Percentiles rank a stretch among this genome's conserved stretches.
Evolutionary conservation across 2,329 filamentous ascomycete species (phyloP).

Genomic region (Penicillium sp.): DNA sequence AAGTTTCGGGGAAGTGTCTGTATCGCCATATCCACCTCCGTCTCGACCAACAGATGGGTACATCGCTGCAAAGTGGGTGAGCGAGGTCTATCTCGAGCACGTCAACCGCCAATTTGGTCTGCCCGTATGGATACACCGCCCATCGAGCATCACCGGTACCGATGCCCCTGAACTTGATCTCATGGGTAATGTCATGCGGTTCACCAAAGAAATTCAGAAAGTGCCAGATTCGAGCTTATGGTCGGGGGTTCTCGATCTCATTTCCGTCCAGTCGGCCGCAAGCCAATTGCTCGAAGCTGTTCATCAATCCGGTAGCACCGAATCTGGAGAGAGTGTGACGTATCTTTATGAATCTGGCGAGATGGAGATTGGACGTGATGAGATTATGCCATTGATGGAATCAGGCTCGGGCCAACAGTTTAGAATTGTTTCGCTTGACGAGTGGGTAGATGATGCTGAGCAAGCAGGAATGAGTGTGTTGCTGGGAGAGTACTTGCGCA

Average conservation of each 20-base stretch:
- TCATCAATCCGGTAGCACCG: constrained; percentile 1
- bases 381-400: constrained; percentile 18
- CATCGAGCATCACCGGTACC: constrained; percentile 20
- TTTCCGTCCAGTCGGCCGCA: constrained; percentile 20
- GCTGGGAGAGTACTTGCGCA: constrained; percentile 18
- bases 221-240: constrained; percentile 17
- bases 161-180: constrained; percentile 21
- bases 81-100: constrained; percentile 38
- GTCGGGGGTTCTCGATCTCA: constrained; percentile 20
- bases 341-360: constrained; percentile 18
- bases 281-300: constrained; percentile 13
- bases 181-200: constrained; percentile 22
- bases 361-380: constrained; percentile 12
- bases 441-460: constrained; percentile 21
- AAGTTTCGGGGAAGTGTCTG: constrained; percentile 16
- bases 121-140: constrained; percentile 33
- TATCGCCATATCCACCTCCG: constrained; percentile 23
- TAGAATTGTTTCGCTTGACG: constrained; percentile 9
- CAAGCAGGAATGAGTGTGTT: constrained; percentile 20
- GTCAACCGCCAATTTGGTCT: constrained; percentile 15
- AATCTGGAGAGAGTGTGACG: background rate
- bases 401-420: constrained; percentile 7
- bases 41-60: constrained; percentile 36
- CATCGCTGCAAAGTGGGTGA: constrained; percentile 40
- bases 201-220: constrained; percentile 12